Evolutionary conservation across 177 flowering plant species (phyloP), one percentile per base, ranked within the genome.

Genomic region (Vitis hybrid): DNA sequence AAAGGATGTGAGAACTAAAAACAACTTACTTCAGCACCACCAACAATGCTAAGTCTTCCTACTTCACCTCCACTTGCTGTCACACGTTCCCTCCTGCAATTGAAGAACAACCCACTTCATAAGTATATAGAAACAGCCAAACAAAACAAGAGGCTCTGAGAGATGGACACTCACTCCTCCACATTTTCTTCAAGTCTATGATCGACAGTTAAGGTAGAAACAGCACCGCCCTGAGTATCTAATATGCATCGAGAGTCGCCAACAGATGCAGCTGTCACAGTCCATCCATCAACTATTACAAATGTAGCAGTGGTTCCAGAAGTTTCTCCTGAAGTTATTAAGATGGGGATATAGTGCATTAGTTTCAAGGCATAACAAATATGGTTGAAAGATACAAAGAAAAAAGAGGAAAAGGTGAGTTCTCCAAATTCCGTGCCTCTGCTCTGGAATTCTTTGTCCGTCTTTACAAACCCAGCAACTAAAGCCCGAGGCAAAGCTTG

Each of bases 1-100:
- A 4, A 19, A 61, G 16, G 19, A 8, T 0, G 4, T 11, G n/a
- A 39, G 31, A 55, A 61, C 16, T 60, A 63, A 18, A 62, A 66
- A 51, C 52, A 64, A 10, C 78, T 52, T 45, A 89, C 96, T 94
- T 88, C 90, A 50, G 80, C 83, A 65, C 94, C 94, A 65, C 93
- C 98, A 75, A 83, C 78, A 65, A 89, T 82, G 77, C 91, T 87
- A 55, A 91, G 93, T 80, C 98, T 81, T 55, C 98, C 97, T 62
- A 93, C 94, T 87, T 91, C 93, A 51, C 98, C 98, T 55, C 98
- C 98, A 83, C 98, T 91, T 6, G 94, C 98, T 66, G 92, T 83
- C 1, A 93, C 97, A 49, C 98, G 90, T 69, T 88, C 91, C 72
- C 98, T 86, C 87, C 97, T 92, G 79, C 75, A 81, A 62, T 70